Conservation (phyloP, 805 yeast genomes). For the Candida orba region DNA sequence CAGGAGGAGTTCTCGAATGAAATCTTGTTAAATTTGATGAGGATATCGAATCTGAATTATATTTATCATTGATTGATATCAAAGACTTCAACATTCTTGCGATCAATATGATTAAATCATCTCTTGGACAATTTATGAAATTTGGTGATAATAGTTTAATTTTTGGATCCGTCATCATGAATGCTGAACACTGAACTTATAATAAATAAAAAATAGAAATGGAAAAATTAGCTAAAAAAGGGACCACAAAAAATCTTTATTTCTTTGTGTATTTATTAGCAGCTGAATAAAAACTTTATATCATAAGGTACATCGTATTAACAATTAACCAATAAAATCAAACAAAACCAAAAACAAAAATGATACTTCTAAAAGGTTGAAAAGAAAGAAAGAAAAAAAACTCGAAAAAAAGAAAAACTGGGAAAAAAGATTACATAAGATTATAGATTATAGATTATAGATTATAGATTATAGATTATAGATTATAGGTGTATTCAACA, state of each 20-base stretch:
- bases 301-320: conserved; percentile 2
- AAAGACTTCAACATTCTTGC: conserved; percentile 76
- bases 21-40: conserved; percentile 64
- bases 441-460: too few relatives aligned
- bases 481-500: too few relatives aligned
- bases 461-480: too few relatives aligned
- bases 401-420: too few relatives aligned
- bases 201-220: too few relatives aligned
- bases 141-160: conserved; percentile 22
- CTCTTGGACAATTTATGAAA: conserved; percentile 60
- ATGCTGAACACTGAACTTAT: too few relatives aligned
- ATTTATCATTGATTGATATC: conserved; percentile 64
- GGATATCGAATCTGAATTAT: conserved; percentile 25
- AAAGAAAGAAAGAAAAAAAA: too few relatives aligned
- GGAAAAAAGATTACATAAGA: not conserved
- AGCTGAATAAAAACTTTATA: conserved; percentile 1
- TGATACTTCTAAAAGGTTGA: not conserved
- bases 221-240: too few relatives aligned
- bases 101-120: conserved; percentile 64
- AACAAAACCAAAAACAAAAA: not conserved
- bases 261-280: not conserved
- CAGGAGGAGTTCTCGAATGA: conserved; percentile 91
- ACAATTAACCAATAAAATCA: not conserved
- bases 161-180: too few relatives aligned
- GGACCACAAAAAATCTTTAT: too few relatives aligned